These are phyloP conservation scores for Geranium rotundifolium DNA, from an alignment of 345 rosid genomes.

Conservation along the genomic window DNA sequence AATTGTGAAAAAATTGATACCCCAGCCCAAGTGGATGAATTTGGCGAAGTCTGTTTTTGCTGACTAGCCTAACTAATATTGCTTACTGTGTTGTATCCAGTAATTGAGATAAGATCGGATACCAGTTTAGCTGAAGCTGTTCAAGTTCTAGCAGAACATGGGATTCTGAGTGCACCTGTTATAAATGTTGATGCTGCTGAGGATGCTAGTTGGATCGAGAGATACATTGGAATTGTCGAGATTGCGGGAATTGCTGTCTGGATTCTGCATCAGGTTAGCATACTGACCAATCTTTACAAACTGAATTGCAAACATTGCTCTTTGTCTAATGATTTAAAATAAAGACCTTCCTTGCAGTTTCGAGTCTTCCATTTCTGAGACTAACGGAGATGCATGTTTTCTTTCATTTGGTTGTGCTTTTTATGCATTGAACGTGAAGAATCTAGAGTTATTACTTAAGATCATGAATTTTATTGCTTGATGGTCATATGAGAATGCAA, in stretches of 20 bases:
- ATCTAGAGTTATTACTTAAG: too few relatives aligned
- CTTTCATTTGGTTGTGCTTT: too few relatives aligned
- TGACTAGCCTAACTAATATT: neutral
- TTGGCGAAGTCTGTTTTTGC: neutral
- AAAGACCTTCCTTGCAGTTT: too few relatives aligned
- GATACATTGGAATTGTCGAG: conserved; percentile 89
- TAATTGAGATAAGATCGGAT: conserved; percentile 71
- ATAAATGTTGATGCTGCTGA: conserved; percentile 70
- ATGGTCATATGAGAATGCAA: too few relatives aligned
- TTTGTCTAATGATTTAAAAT: too few relatives aligned
- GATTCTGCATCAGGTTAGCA: conserved; percentile 84
- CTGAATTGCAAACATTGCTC: too few relatives aligned
- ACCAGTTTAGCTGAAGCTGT: conserved; percentile 85
- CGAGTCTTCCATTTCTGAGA: too few relatives aligned
- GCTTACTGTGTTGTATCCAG: conserved; percentile 26
- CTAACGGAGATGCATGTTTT: too few relatives aligned
- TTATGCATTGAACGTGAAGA: too few relatives aligned
- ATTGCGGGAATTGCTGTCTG: conserved; percentile 90
- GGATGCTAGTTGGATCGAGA: conserved; percentile 86
- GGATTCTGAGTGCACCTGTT: conserved; percentile 75
- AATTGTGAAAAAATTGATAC: too few relatives aligned
- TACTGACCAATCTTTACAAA: neutral
- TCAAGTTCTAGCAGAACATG: conserved; percentile 47
- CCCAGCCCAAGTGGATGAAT: neutral
- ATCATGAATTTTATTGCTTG: too few relatives aligned